Base-by-base conservation (phyloP, 208 protist genomes). In the Trypanosoma conorhini region DNA sequence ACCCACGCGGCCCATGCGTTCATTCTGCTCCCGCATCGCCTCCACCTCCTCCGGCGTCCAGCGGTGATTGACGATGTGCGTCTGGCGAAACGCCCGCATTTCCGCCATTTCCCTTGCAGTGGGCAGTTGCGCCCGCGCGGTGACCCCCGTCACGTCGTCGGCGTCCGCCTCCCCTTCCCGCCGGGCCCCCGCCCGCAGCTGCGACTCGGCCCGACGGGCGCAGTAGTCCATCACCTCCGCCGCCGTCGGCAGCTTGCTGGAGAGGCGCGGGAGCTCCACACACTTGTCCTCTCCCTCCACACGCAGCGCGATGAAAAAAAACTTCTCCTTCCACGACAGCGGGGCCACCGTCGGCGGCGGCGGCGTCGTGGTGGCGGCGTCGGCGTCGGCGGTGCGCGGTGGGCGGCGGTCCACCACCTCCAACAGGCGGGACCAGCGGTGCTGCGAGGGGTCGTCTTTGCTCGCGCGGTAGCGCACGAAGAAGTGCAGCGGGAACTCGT, bases 151-250 rank as follows among this genome's bases (percentile, higher is more conserved):
- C 3, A 76, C 58, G 4, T 66, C 62, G 46, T 80, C 76, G 3
- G 17, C 42, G 70, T 77, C 42, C 15, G 8, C 42, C 42, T 19
- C 15, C 42, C 17, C 9, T 21, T 46, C 15, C 5, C 42, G 13
- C 1, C 15, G 42, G 8, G 1, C 77, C 57, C 63, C 58, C 60
- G 85, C 66, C 13, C 74, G 59, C 0, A 81, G 76, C 7, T 79
- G 59, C 19, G 38, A 52, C 28, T 73, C 63, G 4, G 74, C 77
- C 46, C 72, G 77, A 5, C 69, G 59, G 3, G 67, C 72, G 60
- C 87, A 92, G 74, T 83, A 93, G 8, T 76, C 78, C 40, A 72
- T 40, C 62, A 93, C 80, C 61, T 93, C 87, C 17, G 80, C 84
- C 7, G 72, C 57, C 9, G 72, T 81, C 5, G 87, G 87, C 17